Percentiles rank a stretch among this genome's conserved stretches.
Evolutionary conservation across 768 basidiomycete species (phyloP).

Genomic region (Xanthoconium purpureum): DNA sequence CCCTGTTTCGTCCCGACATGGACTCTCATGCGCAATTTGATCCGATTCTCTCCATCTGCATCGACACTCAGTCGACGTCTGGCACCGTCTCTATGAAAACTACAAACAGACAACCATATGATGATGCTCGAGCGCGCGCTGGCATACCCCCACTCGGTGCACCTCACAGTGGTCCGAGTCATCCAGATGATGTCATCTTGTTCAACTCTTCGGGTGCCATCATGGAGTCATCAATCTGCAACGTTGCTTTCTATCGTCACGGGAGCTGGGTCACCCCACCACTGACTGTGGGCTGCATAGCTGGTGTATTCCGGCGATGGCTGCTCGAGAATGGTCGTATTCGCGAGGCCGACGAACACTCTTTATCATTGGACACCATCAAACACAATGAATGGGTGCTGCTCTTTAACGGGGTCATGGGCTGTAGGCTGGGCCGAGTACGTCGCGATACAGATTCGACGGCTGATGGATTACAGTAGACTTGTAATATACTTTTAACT

Average conservation of each 20-base stretch:
- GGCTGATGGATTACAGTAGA: neutral
- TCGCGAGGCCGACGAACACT: conserved; percentile 44
- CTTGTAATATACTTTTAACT: conserved; percentile 18
- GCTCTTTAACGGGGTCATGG: conserved; percentile 69
- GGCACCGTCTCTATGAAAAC: conserved; percentile 65
- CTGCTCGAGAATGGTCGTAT: conserved; percentile 59
- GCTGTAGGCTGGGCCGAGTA: conserved; percentile 55
- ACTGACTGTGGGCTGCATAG: conserved; percentile 60
- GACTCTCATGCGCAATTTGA: conserved; percentile 27
- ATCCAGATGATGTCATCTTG: conserved; percentile 58
- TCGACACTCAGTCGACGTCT: conserved; percentile 56
- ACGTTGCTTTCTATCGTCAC: conserved; percentile 62
- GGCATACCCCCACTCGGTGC: conserved; percentile 37
- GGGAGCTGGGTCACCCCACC: conserved; percentile 66
- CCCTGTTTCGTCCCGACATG: conserved; percentile 35
- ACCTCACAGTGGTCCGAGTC: conserved; percentile 3
- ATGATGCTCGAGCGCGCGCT: conserved; percentile 58
- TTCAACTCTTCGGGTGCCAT: conserved; percentile 49
- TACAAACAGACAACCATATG: conserved; percentile 57
- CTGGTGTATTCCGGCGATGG: conserved; percentile 68
- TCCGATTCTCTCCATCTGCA: conserved; percentile 42
- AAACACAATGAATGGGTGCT: conserved; percentile 61
- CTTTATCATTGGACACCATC: conserved; percentile 43
- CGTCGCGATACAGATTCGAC: neutral
- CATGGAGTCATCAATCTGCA: conserved; percentile 69